These are phyloP conservation scores for Saturnispora sekii DNA, from an alignment of 805 yeast genomes.

Conservation along the genomic window DNA sequence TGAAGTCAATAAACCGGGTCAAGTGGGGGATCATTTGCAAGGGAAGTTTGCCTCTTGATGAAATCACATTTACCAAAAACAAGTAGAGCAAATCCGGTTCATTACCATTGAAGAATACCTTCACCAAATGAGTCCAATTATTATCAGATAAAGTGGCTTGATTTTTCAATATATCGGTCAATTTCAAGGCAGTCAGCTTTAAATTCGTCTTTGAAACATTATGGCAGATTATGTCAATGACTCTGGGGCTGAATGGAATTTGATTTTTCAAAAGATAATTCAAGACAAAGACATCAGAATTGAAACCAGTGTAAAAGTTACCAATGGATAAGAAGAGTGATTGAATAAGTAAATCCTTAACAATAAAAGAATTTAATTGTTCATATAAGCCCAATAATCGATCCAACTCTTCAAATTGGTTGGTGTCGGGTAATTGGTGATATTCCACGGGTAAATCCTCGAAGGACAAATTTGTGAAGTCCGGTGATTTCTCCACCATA, in stretches of 20 bases:
- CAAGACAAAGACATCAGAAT: constrained; percentile 12
- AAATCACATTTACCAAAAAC: constrained; percentile 10
- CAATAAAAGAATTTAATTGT: neutral
- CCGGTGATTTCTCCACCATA: neutral
- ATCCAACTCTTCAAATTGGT: constrained; percentile 9
- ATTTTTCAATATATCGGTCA: constrained; percentile 10
- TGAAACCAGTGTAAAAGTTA: constrained; percentile 13
- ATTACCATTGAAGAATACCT: constrained; percentile 17
- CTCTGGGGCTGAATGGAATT: constrained; percentile 8
- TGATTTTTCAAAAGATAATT: constrained; percentile 6
- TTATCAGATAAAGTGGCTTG: constrained; percentile 8
- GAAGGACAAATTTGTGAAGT: neutral
- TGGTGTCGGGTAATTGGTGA: constrained; percentile 6
- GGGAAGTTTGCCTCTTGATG: constrained; percentile 8
- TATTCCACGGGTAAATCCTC: constrained; percentile 10
- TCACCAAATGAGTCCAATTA: constrained; percentile 15
- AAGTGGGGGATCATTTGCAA: constrained; percentile 5
- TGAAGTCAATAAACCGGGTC: constrained; percentile 2
- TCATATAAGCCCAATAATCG: constrained; percentile 1
- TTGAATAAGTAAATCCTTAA: constrained; percentile 13
- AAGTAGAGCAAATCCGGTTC: constrained; percentile 20
- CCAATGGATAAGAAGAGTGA: constrained; percentile 17
- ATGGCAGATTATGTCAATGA: constrained; percentile 16
- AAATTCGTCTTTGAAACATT: constrained; percentile 12
- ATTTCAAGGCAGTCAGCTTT: constrained; percentile 15